phyloP scores from a whole-genome alignment of 805 yeast genomes.

The Myxozyma neotropica region DNA sequence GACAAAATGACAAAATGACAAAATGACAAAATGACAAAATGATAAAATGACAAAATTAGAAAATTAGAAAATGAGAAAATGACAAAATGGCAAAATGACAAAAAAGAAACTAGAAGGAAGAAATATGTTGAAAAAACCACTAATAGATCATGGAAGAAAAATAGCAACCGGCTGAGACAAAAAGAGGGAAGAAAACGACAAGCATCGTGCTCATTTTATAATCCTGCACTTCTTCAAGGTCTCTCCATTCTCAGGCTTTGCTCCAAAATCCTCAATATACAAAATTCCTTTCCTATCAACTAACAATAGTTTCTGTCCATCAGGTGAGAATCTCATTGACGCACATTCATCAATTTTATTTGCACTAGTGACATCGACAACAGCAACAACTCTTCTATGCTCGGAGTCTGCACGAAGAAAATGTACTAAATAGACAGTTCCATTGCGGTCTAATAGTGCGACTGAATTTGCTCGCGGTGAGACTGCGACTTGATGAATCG shows the following conservation, averaged over 20 bases:
- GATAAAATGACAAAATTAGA: too few relatives aligned
- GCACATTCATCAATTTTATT: conserved; percentile 77
- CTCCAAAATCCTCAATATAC: conserved; percentile 83
- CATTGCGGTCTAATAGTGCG: conserved; percentile 78
- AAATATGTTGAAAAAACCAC: too few relatives aligned
- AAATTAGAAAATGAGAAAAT: too few relatives aligned
- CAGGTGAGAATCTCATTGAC: conserved; percentile 68
- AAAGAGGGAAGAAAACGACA: too few relatives aligned
- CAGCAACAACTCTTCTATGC: conserved; percentile 62
- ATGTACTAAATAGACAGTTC: conserved; percentile 62
- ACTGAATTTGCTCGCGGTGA: conserved; percentile 87
- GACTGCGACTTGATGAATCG: conserved; percentile 70
- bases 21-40: too few relatives aligned
- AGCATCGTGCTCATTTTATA: conserved; percentile 15
- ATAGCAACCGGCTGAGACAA: too few relatives aligned
- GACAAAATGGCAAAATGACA: too few relatives aligned
- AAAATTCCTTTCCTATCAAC: conserved; percentile 82
- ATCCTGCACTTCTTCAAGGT: conserved; percentile 31
- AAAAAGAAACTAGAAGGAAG: too few relatives aligned
- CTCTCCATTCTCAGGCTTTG: conserved; percentile 51
- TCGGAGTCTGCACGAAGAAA: conserved; percentile 58
- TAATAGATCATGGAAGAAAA: too few relatives aligned
- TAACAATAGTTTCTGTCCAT: conserved; percentile 76
- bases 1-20: too few relatives aligned
- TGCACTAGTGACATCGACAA: conserved; percentile 79